Evolutionary conservation across 257 asterid genomes (phyloP), one percentile per base, ranked within the genome.

Genomic region (Nyctanthes arbortristis): DNA sequence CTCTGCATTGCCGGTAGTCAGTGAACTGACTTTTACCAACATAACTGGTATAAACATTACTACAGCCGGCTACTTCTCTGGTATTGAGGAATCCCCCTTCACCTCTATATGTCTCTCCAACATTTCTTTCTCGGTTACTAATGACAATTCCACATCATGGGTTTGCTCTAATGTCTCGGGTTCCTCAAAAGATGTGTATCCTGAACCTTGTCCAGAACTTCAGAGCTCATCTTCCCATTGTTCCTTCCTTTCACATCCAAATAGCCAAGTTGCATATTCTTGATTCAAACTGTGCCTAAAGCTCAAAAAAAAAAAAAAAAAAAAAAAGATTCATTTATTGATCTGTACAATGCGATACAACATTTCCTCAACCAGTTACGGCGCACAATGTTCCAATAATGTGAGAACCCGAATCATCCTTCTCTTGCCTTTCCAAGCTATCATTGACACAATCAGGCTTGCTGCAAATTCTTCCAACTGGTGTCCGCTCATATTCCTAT

Each of bases 1-100:
- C 4, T 18, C 68, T 10, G 96, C 87, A 20, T 74, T 92, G 7
- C 99, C 99, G 0, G 61, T 69, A 20, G 87, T 95, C 20, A 78
- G 80, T 16, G 75, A 78, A 31, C 87, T 95, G 49, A 79, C 93
- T 34, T 82, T 88, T 54, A 43, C 11, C 75, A 88, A 85, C 81
- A 63, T 95, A 3, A 67, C 69, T 13, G 99, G 99, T 27, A 75
- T 81, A 35, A 90, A 92, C 45, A 77, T 88, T 18, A 82, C 90
- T 2, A 71, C 61, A 0, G 87, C 98, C 0, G 99, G 99, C 58
- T 68, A 76, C 33, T 83, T 95, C 63, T 79, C 79, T 0, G 99
- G 99, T 4, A 78, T 95, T 40, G 29, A 62, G 31, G 96, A 84
- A 75, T 83, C 93, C 22, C 98, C 99, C 33, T 95, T 95, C 88